Evolutionary conservation across 768 basidiomycete genomes (phyloP).

Genomic region (Phylloporus rhodoxanthus): DNA sequence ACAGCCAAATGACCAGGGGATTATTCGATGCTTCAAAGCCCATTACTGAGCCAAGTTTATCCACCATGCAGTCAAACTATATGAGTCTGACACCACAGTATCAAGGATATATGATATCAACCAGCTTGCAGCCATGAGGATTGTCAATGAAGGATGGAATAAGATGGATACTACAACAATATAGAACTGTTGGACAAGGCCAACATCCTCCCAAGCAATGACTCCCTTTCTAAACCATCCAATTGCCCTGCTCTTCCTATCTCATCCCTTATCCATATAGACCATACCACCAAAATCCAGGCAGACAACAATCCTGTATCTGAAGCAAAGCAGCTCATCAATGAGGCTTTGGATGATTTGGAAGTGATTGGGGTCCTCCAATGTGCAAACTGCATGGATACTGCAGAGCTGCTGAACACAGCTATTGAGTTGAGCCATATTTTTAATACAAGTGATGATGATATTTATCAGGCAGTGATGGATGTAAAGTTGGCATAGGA

Average conservation of each 20-base stretch:
- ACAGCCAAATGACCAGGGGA: slow-evolving; percentile 34
- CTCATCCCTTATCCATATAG: not conserved
- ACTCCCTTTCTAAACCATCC: too few species aligned
- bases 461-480: not conserved
- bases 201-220: not conserved
- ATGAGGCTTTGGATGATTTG: not conserved
- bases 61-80: not conserved
- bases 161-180: slow-evolving; percentile 2
- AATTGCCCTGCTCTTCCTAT: not conserved
- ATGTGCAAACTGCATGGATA: not conserved
- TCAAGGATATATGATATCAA: not conserved
- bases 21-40: slow-evolving; percentile 28
- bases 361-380: not conserved
- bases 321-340: not conserved
- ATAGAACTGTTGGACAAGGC: slow-evolving; percentile 3
- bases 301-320: too few species aligned
- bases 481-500: not conserved
- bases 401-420: not conserved
- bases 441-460: not conserved
- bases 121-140: slow-evolving; percentile 2
- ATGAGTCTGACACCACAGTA: not conserved
- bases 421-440: not conserved
- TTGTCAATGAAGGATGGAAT: slow-evolving; percentile 1
- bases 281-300: too few species aligned
- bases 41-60: slow-evolving; percentile 24